A percentile compares a stretch with the other conserved stretches of the same genome.
phyloP scores from a whole-genome alignment of 345 rosid species.

The Gossypium herbaceum region DNA sequence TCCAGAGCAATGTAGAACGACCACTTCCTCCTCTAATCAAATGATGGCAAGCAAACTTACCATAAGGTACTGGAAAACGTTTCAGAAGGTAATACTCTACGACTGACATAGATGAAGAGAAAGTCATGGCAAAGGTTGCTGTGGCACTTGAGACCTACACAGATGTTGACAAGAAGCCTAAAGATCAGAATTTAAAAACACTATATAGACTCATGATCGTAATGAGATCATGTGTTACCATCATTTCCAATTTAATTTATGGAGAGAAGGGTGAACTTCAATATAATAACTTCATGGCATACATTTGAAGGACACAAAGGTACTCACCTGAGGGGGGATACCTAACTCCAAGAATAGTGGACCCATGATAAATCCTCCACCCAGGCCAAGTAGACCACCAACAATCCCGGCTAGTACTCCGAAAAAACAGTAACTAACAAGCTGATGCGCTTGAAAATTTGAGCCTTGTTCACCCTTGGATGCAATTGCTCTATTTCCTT shows the following conservation, averaged over 20 bases:
- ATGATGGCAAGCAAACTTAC: constrained; percentile 25
- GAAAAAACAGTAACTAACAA: constrained; percentile 44
- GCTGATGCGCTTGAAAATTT: constrained; percentile 35
- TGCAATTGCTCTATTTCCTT: constrained; percentile 56
- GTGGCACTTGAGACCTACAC: constrained; percentile 79
- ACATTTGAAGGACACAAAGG: background rate
- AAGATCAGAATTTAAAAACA: background rate
- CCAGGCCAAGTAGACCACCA: constrained; percentile 76
- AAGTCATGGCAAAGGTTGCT: constrained; percentile 80
- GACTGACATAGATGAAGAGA: constrained; percentile 83
- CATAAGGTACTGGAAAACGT: constrained; percentile 78
- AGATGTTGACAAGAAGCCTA: background rate
- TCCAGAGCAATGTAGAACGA: background rate
- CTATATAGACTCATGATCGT: background rate
- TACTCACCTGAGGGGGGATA: constrained; percentile 64
- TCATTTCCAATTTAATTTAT: background rate
- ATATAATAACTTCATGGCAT: too few species aligned
- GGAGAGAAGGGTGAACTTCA: too few species aligned
- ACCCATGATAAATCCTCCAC: constrained; percentile 83
- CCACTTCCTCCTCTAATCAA: background rate
- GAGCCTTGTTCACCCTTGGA: constrained; percentile 56
- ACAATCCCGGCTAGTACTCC: constrained; percentile 70
- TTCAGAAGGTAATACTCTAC: constrained; percentile 75
- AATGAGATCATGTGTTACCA: background rate
- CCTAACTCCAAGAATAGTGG: constrained; percentile 75